Evolutionary conservation across 1,284 basidiomycete species (phyloP).

Genomic region (Austroboletus sp.): DNA sequence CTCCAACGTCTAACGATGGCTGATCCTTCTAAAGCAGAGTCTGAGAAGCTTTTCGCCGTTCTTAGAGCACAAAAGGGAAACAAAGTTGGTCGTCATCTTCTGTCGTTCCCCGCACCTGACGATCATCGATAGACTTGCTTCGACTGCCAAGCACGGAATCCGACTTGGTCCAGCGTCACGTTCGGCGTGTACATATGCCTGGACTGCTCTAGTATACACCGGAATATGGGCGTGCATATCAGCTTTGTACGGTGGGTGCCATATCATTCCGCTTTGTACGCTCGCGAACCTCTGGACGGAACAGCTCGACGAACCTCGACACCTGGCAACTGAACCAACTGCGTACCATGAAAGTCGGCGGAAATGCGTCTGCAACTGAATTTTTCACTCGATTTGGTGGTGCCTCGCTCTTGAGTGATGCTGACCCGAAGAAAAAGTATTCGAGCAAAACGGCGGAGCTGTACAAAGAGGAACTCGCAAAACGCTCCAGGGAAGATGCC

Average conservation of each 20-base stretch:
- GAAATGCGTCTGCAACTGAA: constrained; percentile 83
- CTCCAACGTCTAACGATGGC: constrained; percentile 39
- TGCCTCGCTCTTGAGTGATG: constrained; percentile 59
- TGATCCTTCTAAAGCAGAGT: constrained; percentile 70
- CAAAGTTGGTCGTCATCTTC: constrained; percentile 54
- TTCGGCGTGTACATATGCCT: constrained; percentile 97
- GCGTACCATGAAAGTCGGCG: constrained; percentile 93
- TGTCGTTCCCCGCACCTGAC: constrained; percentile 2
- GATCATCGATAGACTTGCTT: constrained; percentile 72
- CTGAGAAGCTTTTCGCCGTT: constrained; percentile 70
- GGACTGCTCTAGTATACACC: constrained; percentile 91
- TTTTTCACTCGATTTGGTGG: constrained; percentile 90
- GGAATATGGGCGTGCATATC: constrained; percentile 98
- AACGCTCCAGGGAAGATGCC: constrained; percentile 77
- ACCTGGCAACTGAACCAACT: constrained; percentile 89
- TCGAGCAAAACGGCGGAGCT: constrained; percentile 74
- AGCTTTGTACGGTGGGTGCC: constrained; percentile 83
- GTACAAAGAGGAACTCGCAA: constrained; percentile 89
- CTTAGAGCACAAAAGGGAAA: constrained; percentile 82
- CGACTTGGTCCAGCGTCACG: constrained; percentile 95
- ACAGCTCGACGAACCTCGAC: constrained; percentile 93
- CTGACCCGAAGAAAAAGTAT: constrained; percentile 87
- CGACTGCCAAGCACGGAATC: constrained; percentile 94
- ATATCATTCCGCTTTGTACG: background rate
- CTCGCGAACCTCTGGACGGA: constrained; percentile 17